Percentiles rank a stretch among this genome's conserved stretches.
Evolutionary conservation across 2,329 filamentous ascomycete species (phyloP).

Genomic region (Graphiopsis chlorocephala): DNA sequence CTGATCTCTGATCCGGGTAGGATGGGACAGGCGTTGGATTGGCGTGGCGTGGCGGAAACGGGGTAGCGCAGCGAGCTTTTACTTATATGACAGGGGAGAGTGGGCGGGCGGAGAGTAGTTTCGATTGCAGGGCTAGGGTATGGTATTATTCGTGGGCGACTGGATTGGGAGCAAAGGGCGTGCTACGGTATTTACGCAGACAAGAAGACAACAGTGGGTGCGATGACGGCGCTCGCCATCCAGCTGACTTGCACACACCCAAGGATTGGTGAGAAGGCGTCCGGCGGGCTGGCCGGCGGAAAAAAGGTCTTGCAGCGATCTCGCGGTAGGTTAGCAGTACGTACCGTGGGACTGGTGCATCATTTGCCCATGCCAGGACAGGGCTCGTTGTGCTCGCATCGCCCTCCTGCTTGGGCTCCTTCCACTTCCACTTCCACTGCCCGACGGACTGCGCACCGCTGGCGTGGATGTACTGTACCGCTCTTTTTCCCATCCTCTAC

Average conservation of each 20-base stretch:
- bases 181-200: background rate
- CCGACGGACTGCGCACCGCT: background rate
- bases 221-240: background rate
- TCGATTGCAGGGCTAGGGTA: background rate
- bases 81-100: conserved; percentile 10
- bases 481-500: background rate
- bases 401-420: too few species aligned
- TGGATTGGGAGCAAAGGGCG: background rate
- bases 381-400: background rate
- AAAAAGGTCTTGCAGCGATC: conserved; percentile 6
- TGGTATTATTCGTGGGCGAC: background rate
- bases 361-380: background rate
- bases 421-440: too few species aligned
- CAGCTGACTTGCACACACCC: background rate
- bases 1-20: conserved; percentile 1
- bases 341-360: conserved; percentile 3
- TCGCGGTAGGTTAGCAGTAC: background rate
- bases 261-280: background rate
- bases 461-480: background rate
- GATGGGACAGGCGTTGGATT: background rate
- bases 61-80: conserved; percentile 1
- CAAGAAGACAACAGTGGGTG: background rate
- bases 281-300: background rate
- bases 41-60: conserved; percentile 10
- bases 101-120: background rate